Base-by-base conservation (phyloP, 495 filamentous ascomycete species). In the Penicillium goetzii region DNA sequence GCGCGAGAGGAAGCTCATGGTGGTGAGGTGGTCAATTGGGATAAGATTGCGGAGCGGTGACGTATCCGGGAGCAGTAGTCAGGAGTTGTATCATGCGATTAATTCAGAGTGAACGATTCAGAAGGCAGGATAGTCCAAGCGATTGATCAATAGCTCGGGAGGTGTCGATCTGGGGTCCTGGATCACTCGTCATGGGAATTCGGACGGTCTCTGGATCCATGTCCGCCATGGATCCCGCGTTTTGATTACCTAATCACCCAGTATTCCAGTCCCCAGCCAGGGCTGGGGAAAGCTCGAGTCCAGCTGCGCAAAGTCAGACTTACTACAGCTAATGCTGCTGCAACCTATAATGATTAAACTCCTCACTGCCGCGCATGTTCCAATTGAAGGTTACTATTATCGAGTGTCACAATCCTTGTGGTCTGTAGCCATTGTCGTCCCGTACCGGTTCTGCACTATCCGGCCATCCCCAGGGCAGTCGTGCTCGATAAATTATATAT, bases 1-100 rank as follows among this genome's bases (percentile, higher is more conserved):
- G 61, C 85, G 86, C 33, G 89, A 87, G 61, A 89, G 71, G 80
- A 86, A 87, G 63, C 86, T 85, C 89, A 91, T 91, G 56, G 45
- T 74, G 61, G 38, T 25, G 54, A 54, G 36, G 56, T 60, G 57
- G 56, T 59, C 56, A 57, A 57, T 57, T 40, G 12, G 54, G 19
- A 8, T 8, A n/a, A 7, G 8, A 15, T 57, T 57, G 36, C 2
- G 54, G 51, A 30, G 32, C 3, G 17, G 32, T 15, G 32, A 5
- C 15, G 32, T 33, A 21, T 28, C 26, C 47, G 2, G 1, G 26
- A 4, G 26, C 4, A 4, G 25, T 51, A 12, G 43, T 11, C 43
- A 14, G 25, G 15, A 30, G 4, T 28, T 28, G 2, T 28, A 51
- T 51, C 25, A 25, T 8, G 47, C 14, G 4, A 30, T 51, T 4